Evolutionary conservation across 2,329 filamentous ascomycete genomes (phyloP), one percentile per base, ranked within the genome.

Genomic region (Intubia oerlemansii): DNA sequence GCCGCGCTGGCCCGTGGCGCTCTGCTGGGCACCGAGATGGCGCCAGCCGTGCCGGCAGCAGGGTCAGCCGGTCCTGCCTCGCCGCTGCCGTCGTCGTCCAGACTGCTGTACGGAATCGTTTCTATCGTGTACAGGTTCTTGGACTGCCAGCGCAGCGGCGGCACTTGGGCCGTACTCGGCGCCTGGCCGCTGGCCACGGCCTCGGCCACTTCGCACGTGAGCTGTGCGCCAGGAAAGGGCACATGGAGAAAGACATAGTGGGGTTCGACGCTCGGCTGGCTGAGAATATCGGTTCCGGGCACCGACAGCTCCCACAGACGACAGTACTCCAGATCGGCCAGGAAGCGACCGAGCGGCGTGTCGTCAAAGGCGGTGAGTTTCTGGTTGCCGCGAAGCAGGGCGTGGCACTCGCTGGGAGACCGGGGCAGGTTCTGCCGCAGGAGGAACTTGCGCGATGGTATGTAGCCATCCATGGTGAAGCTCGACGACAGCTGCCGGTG

Each of bases 231-330:
- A 2, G 12, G 15, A 23, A 36, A 37, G 2, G 11, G 13, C 18
- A 56, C 39, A 25, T 51, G 48, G 27, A 60, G 47, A 34, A 50
- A 59, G 12, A 46, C 41, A 27, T 51, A 47, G 3, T 48, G 42
- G 0, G 53, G 51, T 10, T 41, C 45, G 9, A 52, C 40, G 7
- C 40, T 44, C n/a, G 40, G 44, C 9, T 41, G 38, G 14, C 41
- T 37, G 28, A 56, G 41, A 10, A 51, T 28, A 10, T 43, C 44
- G 12, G 36, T 41, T 2, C 51, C 53, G 17, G 44, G 34, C 7
- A 36, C 33, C 4, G 54, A 54, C 28, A 53, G 42, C 37, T 68
- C 63, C 50, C 61, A 57, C 12, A 46, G 45, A 18, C 50, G 44
- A 28, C 56, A 59, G 7, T 48, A 48, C 17, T 51, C 46, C 22